Conservation (phyloP, 1,139 yeast genomes). For the Wickerhamomyces sp. region DNA sequence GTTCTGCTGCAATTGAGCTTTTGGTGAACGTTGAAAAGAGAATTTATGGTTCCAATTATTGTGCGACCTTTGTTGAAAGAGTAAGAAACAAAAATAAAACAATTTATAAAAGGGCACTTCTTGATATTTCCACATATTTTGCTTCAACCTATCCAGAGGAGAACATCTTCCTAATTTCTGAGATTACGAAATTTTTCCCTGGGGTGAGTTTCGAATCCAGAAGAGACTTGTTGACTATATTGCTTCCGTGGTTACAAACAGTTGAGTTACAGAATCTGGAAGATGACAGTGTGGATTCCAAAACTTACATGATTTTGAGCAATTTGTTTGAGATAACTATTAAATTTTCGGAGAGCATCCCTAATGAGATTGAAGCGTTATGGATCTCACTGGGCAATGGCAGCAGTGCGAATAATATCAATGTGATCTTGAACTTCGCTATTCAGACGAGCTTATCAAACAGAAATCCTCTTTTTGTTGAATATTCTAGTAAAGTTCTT, state of each 20-base stretch:
- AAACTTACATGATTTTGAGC: slow-evolving; percentile 72
- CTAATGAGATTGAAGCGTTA: slow-evolving; percentile 85
- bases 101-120: slow-evolving; percentile 72
- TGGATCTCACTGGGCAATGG: slow-evolving; percentile 91
- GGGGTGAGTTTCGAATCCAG: slow-evolving; percentile 56
- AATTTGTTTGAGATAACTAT: slow-evolving; percentile 85
- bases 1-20: slow-evolving; percentile 59
- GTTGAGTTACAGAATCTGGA: slow-evolving; percentile 51
- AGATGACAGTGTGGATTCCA: slow-evolving; percentile 38
- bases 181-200: slow-evolving; percentile 66
- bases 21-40: slow-evolving; percentile 52
- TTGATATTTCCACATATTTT: slow-evolving; percentile 60
- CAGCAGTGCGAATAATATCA: slow-evolving; percentile 60
- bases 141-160: slow-evolving; percentile 56
- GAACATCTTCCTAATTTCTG: slow-evolving; percentile 61
- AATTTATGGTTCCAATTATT: slow-evolving; percentile 42
- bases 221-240: slow-evolving; percentile 72
- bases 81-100: slow-evolving; percentile 65
- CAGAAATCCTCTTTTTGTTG: slow-evolving; percentile 71
- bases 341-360: slow-evolving; percentile 65
- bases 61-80: slow-evolving; percentile 52
- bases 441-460: slow-evolving; percentile 65
- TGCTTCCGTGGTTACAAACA: slow-evolving; percentile 88
- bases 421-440: slow-evolving; percentile 67
- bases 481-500: slow-evolving; percentile 73